A percentile compares a stretch with the other conserved stretches of the same genome.
Evolutionary conservation across 768 basidiomycete species (phyloP).

Genomic region (Calocera viscosa): DNA sequence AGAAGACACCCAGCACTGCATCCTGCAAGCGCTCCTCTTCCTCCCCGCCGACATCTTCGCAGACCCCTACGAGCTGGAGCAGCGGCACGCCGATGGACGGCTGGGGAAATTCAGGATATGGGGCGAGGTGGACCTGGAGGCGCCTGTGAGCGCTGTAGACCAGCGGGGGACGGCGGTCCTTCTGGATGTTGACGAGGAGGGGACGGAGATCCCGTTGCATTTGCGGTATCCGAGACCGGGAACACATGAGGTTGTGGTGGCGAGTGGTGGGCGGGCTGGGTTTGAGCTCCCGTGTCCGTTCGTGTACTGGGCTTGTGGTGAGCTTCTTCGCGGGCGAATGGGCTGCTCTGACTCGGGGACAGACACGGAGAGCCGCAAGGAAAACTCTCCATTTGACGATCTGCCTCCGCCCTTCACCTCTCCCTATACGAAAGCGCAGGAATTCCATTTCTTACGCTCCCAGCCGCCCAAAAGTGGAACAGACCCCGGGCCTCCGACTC

Average conservation of each 20-base stretch:
- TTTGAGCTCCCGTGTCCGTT: slow-evolving; percentile 11
- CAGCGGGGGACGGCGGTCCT: slow-evolving; percentile 23
- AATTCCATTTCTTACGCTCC: neutral
- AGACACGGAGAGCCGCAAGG: neutral
- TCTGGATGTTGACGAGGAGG: slow-evolving; percentile 21
- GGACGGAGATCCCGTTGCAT: slow-evolving; percentile 34
- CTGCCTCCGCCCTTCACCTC: slow-evolving; percentile 3
- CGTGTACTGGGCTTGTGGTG: slow-evolving; percentile 12
- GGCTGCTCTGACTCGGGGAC: slow-evolving; percentile 7
- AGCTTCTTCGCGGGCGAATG: slow-evolving; percentile 21
- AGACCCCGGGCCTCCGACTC: neutral
- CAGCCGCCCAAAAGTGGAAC: neutral
- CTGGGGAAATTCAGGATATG: slow-evolving; percentile 27
- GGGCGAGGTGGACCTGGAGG: slow-evolving; percentile 34
- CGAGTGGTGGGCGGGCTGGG: neutral
- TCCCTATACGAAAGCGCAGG: neutral
- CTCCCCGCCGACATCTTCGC: slow-evolving; percentile 34
- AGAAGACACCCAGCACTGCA: slow-evolving; percentile 16
- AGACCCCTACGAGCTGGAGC: slow-evolving; percentile 35
- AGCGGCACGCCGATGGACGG: slow-evolving; percentile 18
- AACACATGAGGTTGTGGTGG: neutral
- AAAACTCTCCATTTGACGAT: neutral
- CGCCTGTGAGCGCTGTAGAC: slow-evolving; percentile 31
- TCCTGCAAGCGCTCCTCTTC: slow-evolving; percentile 27
- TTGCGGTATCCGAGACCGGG: slow-evolving; percentile 32